Percentiles rank a stretch among this genome's conserved stretches.
Evolutionary conservation across 2,329 filamentous ascomycete species (phyloP).

Genomic region (Xylariaceae sp.): DNA sequence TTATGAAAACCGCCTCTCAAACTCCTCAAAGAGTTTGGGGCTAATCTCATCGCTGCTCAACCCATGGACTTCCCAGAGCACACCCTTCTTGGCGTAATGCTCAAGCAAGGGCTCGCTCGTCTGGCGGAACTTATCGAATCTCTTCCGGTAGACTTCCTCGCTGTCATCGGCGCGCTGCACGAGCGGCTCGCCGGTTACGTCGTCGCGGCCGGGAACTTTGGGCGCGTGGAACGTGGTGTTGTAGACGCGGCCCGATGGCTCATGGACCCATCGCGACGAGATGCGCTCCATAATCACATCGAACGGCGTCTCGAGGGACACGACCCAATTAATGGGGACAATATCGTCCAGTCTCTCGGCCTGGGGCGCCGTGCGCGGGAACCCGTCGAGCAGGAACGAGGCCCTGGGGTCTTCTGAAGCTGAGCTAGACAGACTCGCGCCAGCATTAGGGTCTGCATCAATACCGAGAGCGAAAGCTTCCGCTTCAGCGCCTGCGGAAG

Average conservation of each 20-base stretch:
- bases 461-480: conserved; percentile 40
- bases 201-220: conserved; percentile 74
- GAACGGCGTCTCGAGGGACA: conserved; percentile 80
- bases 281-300: conserved; percentile 87
- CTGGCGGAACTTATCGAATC: conserved; percentile 81
- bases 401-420: conserved; percentile 68
- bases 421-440: conserved; percentile 34
- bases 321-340: conserved; percentile 91
- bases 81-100: conserved; percentile 80
- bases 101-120: conserved; percentile 80
- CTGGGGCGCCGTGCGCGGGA: conserved; percentile 82
- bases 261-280: conserved; percentile 88
- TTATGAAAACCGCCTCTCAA: conserved; percentile 73
- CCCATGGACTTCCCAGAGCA: conserved; percentile 82
- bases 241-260: conserved; percentile 86
- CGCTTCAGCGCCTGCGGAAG: conserved; percentile 37
- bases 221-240: conserved; percentile 92
- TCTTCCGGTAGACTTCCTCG: conserved; percentile 76
- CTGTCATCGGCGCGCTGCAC: conserved; percentile 82
- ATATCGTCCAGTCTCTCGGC: conserved; percentile 72
- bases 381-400: conserved; percentile 94
- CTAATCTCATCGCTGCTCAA: conserved; percentile 93
- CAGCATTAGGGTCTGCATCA: conserved; percentile 36
- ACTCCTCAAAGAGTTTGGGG: conserved; percentile 80
- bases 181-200: conserved; percentile 83